Evolutionary conservation across 2,329 filamentous ascomycete species (phyloP), one percentile per base, ranked within the genome.

Genomic region (Onygenales sp.): DNA sequence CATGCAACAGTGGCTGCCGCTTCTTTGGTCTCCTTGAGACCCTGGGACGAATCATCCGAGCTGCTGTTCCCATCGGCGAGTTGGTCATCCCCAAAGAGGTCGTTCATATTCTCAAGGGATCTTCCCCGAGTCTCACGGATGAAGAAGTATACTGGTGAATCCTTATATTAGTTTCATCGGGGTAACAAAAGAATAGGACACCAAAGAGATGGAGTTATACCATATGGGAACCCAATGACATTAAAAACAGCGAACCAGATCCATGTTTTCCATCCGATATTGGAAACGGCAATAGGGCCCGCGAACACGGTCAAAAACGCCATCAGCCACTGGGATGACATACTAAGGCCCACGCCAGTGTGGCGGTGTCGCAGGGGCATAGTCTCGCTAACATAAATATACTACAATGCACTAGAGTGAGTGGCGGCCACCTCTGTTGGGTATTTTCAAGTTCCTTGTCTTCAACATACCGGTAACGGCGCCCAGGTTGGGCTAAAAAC

Each of bases 261-360:
- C 61, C 62, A 66, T 37, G 63, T 64, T 56, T 67, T 66, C 66
- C 66, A 69, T 8, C 66, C 67, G 8, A 65, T 58, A 44, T 60
- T 57, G 7, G 58, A 58, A 36, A 67, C 61, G 8, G 60, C 67
- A 42, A 67, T 68, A 3, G 66, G 66, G 2, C 66, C 66, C 4
- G 65, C 67, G 50, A 63, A 69, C 4, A 68, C 67, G 14, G 67
- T 69, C 17, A 69, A 44, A 54, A 68, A 69, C 2, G 66, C 64
- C 56, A 64, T 64, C 40, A 68, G 54, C 67, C 67, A 69, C 52
- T 69, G 65, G 10, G 58, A 62, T 9, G 62, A 65, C 34, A 64
- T 58, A 34, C 59, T 62, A 14, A 66, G 59, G n/a, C 60, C 62
- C 50, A 66, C 61, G 17, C 67, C 67, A 11, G 62, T 65, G 51